A percentile compares a stretch with the other conserved stretches of the same genome.
Conservation (phyloP, 2,329 filamentous ascomycete species). For the Cucurbitaria berberidis region DNA sequence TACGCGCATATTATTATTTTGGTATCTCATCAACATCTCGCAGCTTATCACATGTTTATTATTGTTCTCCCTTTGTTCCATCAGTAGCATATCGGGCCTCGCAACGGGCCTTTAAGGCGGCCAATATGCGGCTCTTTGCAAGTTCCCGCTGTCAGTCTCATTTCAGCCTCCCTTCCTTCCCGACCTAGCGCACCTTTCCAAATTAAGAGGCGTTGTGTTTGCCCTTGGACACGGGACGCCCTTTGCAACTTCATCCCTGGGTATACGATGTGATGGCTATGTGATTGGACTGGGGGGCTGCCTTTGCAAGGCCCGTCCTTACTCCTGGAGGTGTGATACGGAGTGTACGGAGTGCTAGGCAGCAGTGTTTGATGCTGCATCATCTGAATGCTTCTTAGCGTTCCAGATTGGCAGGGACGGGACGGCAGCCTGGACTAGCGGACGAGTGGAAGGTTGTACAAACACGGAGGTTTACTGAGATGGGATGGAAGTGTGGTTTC, state of each 20-base stretch:
- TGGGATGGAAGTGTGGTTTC: conserved; percentile 4
- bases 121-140: conserved; percentile 28
- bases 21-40: neutral
- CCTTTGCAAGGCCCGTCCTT: conserved; percentile 9
- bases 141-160: conserved; percentile 24
- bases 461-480: neutral
- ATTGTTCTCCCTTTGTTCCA: neutral
- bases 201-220: conserved; percentile 27
- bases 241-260: conserved; percentile 12
- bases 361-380: conserved; percentile 17
- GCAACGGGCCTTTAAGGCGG: conserved; percentile 8
- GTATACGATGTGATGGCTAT: neutral
- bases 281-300: neutral
- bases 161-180: conserved; percentile 22
- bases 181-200: conserved; percentile 11
- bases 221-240: conserved; percentile 13
- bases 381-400: conserved; percentile 4
- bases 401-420: conserved; percentile 25
- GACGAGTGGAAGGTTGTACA: conserved; percentile 5
- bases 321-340: conserved; percentile 4
- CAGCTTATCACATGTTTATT: neutral
- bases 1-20: neutral
- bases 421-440: neutral
- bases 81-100: neutral
- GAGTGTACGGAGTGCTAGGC: conserved; percentile 10